Evolutionary conservation across 2,329 filamentous ascomycete genomes (phyloP).

Genomic region (Alternaria incomplexa): DNA sequence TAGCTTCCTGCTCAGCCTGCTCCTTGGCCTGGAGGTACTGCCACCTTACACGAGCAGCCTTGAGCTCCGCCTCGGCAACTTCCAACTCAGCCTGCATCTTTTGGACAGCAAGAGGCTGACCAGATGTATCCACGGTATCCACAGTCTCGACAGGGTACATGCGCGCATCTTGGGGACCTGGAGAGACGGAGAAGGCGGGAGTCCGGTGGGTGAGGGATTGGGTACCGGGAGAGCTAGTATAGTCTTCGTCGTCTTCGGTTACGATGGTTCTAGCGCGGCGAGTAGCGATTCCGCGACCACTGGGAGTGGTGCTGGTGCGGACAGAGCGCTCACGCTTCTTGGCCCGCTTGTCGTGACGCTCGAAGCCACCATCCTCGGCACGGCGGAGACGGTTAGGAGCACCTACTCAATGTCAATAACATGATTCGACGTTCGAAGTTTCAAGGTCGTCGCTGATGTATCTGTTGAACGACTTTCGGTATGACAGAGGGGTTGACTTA

Average conservation of each 20-base stretch:
- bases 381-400: slow-evolving; percentile 35
- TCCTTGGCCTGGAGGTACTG: slow-evolving; percentile 30
- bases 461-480: background rate
- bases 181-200: slow-evolving; percentile 18
- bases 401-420: slow-evolving; percentile 16
- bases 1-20: slow-evolving; percentile 12
- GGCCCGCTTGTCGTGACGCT: slow-evolving; percentile 31
- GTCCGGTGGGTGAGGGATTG: slow-evolving; percentile 1
- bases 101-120: slow-evolving; percentile 29
- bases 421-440: background rate
- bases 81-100: slow-evolving; percentile 38
- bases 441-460: background rate
- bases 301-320: slow-evolving; percentile 14
- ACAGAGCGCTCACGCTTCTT: slow-evolving; percentile 9
- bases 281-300: background rate
- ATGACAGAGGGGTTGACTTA: slow-evolving; percentile 10
- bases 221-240: background rate
- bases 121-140: slow-evolving; percentile 11
- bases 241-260: slow-evolving; percentile 22
- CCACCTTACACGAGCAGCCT: slow-evolving; percentile 29
- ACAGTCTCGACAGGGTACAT: slow-evolving; percentile 6
- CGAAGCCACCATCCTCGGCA: slow-evolving; percentile 28
- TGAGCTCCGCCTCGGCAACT: slow-evolving; percentile 42
- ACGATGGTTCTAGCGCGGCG: slow-evolving; percentile 6
- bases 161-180: slow-evolving; percentile 1